Conservation (phyloP, 371 early-diverging fungal genomes). For the Racocetra persica region DNA sequence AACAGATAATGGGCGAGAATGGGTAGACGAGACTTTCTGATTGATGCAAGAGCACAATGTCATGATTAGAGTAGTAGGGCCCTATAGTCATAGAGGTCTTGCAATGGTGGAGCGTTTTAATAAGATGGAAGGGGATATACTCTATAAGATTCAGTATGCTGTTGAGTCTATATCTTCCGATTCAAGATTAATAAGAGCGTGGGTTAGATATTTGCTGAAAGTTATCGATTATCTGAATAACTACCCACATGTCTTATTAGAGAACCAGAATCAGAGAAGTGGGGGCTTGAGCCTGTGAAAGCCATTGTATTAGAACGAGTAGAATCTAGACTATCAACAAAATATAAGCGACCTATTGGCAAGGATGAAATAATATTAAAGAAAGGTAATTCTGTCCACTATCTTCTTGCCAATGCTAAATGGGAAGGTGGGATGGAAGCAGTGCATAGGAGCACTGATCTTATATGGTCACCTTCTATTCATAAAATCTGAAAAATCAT, state of each 20-base stretch:
- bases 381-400: slow-evolving; percentile 21
- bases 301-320: slow-evolving; percentile 28
- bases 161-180: neutral
- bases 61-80: slow-evolving; percentile 29
- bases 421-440: neutral
- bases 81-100: slow-evolving; percentile 15
- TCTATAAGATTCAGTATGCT: neutral
- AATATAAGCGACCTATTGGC: neutral
- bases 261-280: slow-evolving; percentile 21
- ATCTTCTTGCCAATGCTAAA: slow-evolving; percentile 39
- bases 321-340: slow-evolving; percentile 5
- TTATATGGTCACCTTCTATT: neutral
- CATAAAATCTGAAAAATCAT: slow-evolving; percentile 33
- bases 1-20: slow-evolving; percentile 22
- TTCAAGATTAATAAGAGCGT: neutral
- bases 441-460: neutral
- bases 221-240: slow-evolving; percentile 25
- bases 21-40: slow-evolving; percentile 6
- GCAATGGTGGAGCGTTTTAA: neutral
- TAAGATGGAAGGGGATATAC: neutral
- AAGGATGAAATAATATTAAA: neutral
- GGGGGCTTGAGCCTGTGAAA: slow-evolving; percentile 21
- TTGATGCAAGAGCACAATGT: slow-evolving; percentile 27
- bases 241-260: slow-evolving; percentile 22
- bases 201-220: slow-evolving; percentile 16